Evolutionary conservation across 2,329 filamentous ascomycete genomes (phyloP), one percentile per base, ranked within the genome.

Genomic region (Colletotrichum somersetense): DNA sequence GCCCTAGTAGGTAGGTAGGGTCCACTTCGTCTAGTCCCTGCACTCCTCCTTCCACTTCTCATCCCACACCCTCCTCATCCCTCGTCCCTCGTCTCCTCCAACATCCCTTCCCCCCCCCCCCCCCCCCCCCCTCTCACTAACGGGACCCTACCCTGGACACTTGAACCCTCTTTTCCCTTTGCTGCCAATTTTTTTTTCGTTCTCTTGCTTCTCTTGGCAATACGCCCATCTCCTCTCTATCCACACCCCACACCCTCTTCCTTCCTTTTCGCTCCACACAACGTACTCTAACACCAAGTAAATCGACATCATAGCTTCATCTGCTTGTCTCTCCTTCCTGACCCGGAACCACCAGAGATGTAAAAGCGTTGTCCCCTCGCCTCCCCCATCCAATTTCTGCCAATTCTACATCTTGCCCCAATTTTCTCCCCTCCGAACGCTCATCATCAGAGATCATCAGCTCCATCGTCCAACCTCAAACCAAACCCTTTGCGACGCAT

Each of bases 261-360:
- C 53, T 14, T 14, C 26, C 53, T 55, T 61, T 64, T 71, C 61
- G 62, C 71, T 71, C 71, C 71, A 74, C 73, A 73, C 63, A 66
- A 59, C 71, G 71, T 50, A 66, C 66, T 65, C 52, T 72, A 73
- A 40, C 66, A 71, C 62, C 62, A 72, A 61, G 65, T 66, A 67
- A 67, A 72, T 65, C 73, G 71, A 74, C 73, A 74, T 74, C 73
- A 74, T 74, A 73, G 71, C 73, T 73, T 74, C 73, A 66, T 66
- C 55, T 66, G 35, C 52, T 57, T 74, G 71, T 74, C 63, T 74
- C 71, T 72, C 63, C 72, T 66, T 70, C 72, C 69, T 64, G 61
- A 70, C 71, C 71, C 56, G 62, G 55, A 59, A 62, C 71, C 71
- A 71, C 67, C 61, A 73, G 44, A 74, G 65, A 74, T 68, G 71